Percentiles rank a stretch among this genome's conserved stretches.
Evolutionary conservation across 2,329 filamentous ascomycete genomes (phyloP).

Genomic region (Sporothrix schenckii): DNA sequence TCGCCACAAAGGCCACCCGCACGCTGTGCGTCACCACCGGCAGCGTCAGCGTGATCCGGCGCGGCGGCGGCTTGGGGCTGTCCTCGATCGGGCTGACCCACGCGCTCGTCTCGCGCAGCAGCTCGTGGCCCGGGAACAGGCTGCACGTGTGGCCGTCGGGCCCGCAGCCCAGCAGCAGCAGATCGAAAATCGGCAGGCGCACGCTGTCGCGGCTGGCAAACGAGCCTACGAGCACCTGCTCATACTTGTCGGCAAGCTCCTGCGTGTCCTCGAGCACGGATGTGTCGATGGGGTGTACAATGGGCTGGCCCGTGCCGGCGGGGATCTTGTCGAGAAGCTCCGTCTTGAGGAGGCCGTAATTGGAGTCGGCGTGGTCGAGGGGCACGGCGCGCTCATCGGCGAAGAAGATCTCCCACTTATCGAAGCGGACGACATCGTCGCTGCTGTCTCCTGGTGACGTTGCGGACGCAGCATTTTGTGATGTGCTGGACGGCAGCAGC

Average conservation of each 20-base stretch:
- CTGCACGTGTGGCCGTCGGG: conserved; percentile 98
- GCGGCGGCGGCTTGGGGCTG: conserved; percentile 90
- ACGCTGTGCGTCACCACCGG: conserved; percentile 87
- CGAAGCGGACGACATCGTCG: conserved; percentile 71
- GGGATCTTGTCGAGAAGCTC: conserved; percentile 91
- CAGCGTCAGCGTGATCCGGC: conserved; percentile 87
- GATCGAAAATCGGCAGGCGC: conserved; percentile 91
- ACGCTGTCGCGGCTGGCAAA: conserved; percentile 95
- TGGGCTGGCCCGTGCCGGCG: conserved; percentile 63
- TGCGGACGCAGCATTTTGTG: neutral
- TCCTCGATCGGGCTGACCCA: conserved; percentile 93
- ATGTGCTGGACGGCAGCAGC: conserved; percentile 54
- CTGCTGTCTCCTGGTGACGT: conserved; percentile 39
- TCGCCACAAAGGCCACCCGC: conserved; percentile 88
- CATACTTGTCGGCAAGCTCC: conserved; percentile 91
- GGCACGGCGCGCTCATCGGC: conserved; percentile 95
- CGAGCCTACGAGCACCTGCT: conserved; percentile 78
- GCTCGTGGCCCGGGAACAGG: conserved; percentile 85
- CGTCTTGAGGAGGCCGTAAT: conserved; percentile 83
- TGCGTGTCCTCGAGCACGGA: conserved; percentile 72
- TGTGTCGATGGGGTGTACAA: conserved; percentile 76
- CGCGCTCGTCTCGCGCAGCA: conserved; percentile 82
- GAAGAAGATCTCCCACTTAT: conserved; percentile 97
- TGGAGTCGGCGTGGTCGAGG: conserved; percentile 89
- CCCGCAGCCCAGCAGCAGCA: conserved; percentile 89